phyloP scores from a whole-genome alignment of 2,329 filamentous ascomycete species.

The Emmonsiellopsis sp. region DNA sequence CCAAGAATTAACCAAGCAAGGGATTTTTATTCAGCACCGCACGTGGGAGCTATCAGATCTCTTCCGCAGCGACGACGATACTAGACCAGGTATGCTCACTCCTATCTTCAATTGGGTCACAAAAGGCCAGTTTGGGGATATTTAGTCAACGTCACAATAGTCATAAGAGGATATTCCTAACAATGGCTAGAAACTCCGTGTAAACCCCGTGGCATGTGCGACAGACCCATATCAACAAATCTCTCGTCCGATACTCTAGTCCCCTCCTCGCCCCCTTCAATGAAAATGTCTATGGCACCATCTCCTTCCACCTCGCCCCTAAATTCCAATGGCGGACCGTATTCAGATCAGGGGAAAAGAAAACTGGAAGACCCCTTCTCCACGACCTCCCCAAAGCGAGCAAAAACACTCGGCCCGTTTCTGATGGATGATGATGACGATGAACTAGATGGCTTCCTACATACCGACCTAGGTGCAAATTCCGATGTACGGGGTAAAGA shows the following conservation, averaged over 20 bases:
- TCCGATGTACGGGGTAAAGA: background rate
- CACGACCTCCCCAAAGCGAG: slow-evolving; percentile 28
- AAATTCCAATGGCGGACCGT: background rate
- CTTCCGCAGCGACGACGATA: slow-evolving; percentile 34
- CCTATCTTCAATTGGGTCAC: background rate
- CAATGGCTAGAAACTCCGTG: slow-evolving; percentile 28
- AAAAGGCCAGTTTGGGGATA: no score
- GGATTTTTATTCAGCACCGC: slow-evolving; percentile 34
- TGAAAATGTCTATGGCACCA: slow-evolving; percentile 10
- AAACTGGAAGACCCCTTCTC: slow-evolving; percentile 19
- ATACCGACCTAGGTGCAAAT: background rate
- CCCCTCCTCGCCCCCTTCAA: slow-evolving; percentile 18
- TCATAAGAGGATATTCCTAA: background rate
- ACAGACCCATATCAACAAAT: slow-evolving; percentile 3
- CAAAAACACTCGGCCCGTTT: slow-evolving; percentile 33
- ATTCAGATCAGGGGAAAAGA: slow-evolving; percentile 26
- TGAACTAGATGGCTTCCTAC: slow-evolving; percentile 15
- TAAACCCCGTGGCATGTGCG: slow-evolving; percentile 13
- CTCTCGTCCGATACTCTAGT: slow-evolving; percentile 13
- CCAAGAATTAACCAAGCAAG: slow-evolving; percentile 17
- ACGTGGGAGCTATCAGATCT: slow-evolving; percentile 33
- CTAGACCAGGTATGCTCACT: slow-evolving; percentile 22
- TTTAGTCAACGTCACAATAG: background rate
- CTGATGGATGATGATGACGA: slow-evolving; percentile 33
- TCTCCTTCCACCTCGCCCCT: slow-evolving; percentile 29